Conservation (phyloP, 176 grass and related monocot genomes). For the Pontederia paniculata region DNA sequence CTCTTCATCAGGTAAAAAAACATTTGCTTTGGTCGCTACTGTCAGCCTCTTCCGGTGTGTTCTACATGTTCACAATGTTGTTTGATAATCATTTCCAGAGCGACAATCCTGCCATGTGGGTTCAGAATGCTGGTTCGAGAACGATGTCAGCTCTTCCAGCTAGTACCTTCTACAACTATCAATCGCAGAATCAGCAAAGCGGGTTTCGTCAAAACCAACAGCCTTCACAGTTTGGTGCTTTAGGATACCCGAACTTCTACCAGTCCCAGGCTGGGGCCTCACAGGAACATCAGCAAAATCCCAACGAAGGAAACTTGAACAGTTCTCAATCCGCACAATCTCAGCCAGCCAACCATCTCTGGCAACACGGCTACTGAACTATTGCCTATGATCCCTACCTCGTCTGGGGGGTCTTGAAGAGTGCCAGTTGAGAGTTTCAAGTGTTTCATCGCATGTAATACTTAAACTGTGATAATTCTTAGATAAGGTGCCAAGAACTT, state of each 20-base stretch:
- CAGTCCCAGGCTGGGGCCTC: slow-evolving; percentile 42
- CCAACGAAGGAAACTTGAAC: slow-evolving; percentile 47
- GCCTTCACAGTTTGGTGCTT: slow-evolving; percentile 51
- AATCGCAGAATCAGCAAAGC: slow-evolving; percentile 60
- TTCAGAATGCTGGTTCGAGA: slow-evolving; percentile 70
- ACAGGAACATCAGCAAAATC: slow-evolving; percentile 59
- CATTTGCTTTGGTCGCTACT: not conserved
- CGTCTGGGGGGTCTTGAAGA: not conserved
- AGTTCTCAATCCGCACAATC: slow-evolving; percentile 33
- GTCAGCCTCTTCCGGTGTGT: no score
- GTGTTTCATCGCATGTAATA: not conserved
- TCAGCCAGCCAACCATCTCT: slow-evolving; percentile 43
- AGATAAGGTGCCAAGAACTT: not conserved
- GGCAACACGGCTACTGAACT: slow-evolving; percentile 81
- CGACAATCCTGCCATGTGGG: slow-evolving; percentile 80
- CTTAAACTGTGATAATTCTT: not conserved
- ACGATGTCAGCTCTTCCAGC: slow-evolving; percentile 47
- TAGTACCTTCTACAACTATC: slow-evolving; percentile 56
- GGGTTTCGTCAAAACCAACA: slow-evolving; percentile 64
- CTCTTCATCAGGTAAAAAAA: slow-evolving; percentile 88
- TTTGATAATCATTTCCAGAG: slow-evolving; percentile 25
- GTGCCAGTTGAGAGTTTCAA: not conserved
- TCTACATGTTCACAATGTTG: not conserved
- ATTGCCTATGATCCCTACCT: slow-evolving; percentile 1
- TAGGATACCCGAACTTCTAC: slow-evolving; percentile 28